Evolutionary conservation across 2,329 filamentous ascomycete species (phyloP).

Genomic region (Aspergillus latus): DNA sequence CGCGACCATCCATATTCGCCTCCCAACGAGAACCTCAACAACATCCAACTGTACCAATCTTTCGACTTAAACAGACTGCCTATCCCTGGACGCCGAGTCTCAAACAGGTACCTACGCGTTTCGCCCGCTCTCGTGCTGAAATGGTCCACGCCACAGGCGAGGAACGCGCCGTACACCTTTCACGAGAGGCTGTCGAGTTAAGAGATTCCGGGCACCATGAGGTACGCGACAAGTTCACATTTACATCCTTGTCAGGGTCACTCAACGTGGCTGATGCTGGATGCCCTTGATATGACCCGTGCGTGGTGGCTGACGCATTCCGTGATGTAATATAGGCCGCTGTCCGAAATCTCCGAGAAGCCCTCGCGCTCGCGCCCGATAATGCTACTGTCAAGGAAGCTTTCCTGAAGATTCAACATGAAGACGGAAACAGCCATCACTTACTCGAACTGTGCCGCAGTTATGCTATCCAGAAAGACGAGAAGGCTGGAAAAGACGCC

Average conservation of each 20-base stretch:
- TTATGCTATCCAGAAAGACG: conserved; percentile 43
- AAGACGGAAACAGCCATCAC: conserved; percentile 44
- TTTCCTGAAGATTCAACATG: conserved; percentile 45
- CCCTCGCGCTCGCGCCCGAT: conserved; percentile 48
- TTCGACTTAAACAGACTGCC: neutral
- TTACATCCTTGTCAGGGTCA: neutral
- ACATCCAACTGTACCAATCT: neutral
- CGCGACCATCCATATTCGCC: conserved; percentile 3
- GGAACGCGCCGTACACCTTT: conserved; percentile 48
- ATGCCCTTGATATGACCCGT: conserved; percentile 3
- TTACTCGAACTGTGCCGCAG: conserved; percentile 47
- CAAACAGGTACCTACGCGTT: conserved; percentile 11
- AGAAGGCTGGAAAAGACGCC: conserved; percentile 47
- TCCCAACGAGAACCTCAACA: neutral
- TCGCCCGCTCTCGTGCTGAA: conserved; percentile 28
- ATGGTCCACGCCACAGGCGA: conserved; percentile 46
- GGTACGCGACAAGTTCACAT: conserved; percentile 31
- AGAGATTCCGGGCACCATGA: conserved; percentile 47
- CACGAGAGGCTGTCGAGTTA: conserved; percentile 49
- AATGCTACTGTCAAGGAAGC: conserved; percentile 47
- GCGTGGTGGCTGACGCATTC: conserved; percentile 11
- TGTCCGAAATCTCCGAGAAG: conserved; percentile 50
- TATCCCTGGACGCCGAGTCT: neutral
- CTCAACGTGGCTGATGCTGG: conserved; percentile 4
- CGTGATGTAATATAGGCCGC: conserved; percentile 39